Evolutionary conservation across 1,284 basidiomycete species (phyloP).

Genomic region (Fomes fomentarius): DNA sequence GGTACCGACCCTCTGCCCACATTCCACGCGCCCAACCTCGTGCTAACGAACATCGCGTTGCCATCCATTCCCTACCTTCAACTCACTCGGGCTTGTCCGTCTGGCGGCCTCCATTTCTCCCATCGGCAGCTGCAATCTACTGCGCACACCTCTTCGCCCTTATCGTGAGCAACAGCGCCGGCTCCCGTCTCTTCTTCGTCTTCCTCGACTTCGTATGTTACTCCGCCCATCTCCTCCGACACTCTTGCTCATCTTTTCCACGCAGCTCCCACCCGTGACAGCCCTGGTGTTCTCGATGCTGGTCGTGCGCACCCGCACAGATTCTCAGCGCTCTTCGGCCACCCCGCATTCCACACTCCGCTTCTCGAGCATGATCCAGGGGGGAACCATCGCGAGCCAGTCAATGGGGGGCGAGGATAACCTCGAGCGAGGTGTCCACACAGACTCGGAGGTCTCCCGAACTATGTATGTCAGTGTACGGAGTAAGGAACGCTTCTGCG

Average conservation of each 20-base stretch:
- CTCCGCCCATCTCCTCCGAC: too few relatives aligned
- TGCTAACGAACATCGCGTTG: neutral
- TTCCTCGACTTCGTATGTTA: constrained; percentile 7
- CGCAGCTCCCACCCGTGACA: constrained; percentile 7
- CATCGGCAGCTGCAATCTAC: constrained; percentile 4
- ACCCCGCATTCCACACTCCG: neutral
- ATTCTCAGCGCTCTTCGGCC: neutral
- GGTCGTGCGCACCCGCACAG: constrained; percentile 6
- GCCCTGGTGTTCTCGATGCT: constrained; percentile 11
- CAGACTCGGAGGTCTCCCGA: neutral
- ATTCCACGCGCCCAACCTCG: too few relatives aligned
- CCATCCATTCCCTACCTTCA: too few relatives aligned
- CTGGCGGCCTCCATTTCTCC: too few relatives aligned
- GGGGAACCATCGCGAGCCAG: neutral
- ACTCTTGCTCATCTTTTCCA: too few relatives aligned
- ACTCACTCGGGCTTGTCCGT: too few relatives aligned
- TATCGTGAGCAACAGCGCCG: constrained; percentile 1
- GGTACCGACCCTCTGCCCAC: neutral
- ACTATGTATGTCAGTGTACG: too few relatives aligned
- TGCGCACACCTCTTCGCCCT: constrained; percentile 6
- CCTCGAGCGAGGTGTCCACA: constrained; percentile 5
- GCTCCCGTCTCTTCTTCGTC: constrained; percentile 9
- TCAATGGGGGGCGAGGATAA: constrained; percentile 3
- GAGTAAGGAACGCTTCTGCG: too few relatives aligned
- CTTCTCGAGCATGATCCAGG: neutral